A percentile compares a stretch with the other conserved stretches of the same genome.
phyloP scores from a whole-genome alignment of 2,329 filamentous ascomycete genomes.

The Trichophaea hybrida region DNA sequence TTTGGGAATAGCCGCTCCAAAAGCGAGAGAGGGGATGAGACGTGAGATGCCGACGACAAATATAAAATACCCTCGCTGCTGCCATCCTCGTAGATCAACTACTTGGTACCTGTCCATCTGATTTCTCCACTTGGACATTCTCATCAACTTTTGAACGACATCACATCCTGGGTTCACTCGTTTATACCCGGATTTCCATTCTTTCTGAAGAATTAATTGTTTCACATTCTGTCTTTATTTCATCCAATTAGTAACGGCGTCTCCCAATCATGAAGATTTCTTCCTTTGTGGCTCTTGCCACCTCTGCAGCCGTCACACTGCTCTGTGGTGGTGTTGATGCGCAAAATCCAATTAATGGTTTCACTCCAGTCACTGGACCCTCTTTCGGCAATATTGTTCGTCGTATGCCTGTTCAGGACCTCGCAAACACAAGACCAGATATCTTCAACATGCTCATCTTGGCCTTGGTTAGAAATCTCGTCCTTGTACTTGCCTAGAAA shows the following conservation, averaged over 20 bases:
- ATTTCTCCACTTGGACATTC: not conserved
- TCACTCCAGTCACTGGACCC: not conserved
- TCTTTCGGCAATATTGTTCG: not conserved
- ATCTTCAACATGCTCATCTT: slow-evolving; percentile 6
- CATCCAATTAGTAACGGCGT: not conserved
- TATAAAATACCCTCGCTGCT: slow-evolving; percentile 1
- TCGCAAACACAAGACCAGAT: not conserved
- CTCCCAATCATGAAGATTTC: not conserved
- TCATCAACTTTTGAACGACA: not conserved
- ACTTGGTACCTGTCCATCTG: not conserved
- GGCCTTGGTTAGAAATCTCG: not conserved
- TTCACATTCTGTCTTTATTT: not conserved
- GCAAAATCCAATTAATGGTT: not conserved
- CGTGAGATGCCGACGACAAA: not conserved
- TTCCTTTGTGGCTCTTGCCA: not conserved
- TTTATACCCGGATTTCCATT: not conserved
- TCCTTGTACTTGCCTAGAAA: not conserved
- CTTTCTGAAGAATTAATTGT: not conserved
- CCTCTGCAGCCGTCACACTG: slow-evolving; percentile 1
- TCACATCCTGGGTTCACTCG: slow-evolving; percentile 1
- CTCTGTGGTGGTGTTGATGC: not conserved
- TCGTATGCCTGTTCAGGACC: not conserved
- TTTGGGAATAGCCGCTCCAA: not conserved
- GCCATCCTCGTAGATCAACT: not conserved
- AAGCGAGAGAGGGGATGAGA: not conserved